Conservation (phyloP, 2,329 filamentous ascomycete genomes). For the Fusarium pseudonygamai region DNA sequence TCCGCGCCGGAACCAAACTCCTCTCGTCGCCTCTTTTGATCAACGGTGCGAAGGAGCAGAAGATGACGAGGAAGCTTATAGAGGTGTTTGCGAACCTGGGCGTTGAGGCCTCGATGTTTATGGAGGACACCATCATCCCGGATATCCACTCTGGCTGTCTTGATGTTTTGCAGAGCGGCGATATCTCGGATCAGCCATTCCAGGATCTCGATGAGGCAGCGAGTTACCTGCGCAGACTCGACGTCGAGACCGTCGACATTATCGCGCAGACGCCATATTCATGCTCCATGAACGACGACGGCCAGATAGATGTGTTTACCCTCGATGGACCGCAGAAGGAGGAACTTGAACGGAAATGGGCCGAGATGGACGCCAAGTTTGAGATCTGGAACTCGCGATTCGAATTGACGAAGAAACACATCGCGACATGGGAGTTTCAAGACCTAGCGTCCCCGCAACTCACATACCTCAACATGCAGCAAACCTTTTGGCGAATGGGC, state of each 20-base stretch:
- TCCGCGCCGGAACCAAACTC: conserved; percentile 26
- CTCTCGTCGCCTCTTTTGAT: conserved; percentile 2
- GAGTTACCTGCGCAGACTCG: conserved; percentile 12
- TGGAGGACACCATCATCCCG: conserved; percentile 26
- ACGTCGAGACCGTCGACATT: conserved; percentile 8
- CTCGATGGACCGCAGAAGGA: neutral
- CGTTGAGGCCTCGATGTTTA: conserved; percentile 31
- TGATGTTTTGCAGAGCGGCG: neutral
- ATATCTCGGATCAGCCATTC: neutral
- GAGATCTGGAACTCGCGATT: conserved; percentile 10
- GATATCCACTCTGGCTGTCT: neutral
- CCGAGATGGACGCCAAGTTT: conserved; percentile 2
- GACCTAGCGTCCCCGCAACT: neutral
- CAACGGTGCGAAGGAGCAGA: neutral
- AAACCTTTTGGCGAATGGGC: conserved; percentile 23
- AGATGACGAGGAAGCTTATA: conserved; percentile 22
- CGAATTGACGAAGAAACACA: conserved; percentile 13
- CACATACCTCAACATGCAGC: conserved; percentile 7
- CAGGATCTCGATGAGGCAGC: conserved; percentile 31
- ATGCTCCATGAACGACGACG: neutral
- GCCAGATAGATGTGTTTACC: neutral
- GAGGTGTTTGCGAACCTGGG: conserved; percentile 35
- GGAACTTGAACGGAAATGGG: neutral
- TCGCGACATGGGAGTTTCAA: neutral
- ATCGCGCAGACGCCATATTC: neutral